Evolutionary conservation across 305 asterid genomes (phyloP), one percentile per base, ranked within the genome.

Genomic region (Monarda citriodora): DNA sequence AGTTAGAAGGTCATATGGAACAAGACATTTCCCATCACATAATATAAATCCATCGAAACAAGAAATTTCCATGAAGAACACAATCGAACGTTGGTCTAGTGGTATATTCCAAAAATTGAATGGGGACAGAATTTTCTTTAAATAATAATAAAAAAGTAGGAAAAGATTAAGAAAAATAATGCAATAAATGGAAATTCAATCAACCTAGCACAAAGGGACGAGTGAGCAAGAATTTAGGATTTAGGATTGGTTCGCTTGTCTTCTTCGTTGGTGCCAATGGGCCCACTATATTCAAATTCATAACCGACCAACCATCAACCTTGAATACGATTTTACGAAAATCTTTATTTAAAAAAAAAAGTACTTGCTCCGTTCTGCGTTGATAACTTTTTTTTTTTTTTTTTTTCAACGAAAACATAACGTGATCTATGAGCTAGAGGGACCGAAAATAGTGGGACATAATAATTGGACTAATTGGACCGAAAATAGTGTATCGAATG

Each of bases 161-260:
- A 50, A 25, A 37, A 17, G 57, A 29, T 17, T 31, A 36, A 51
- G 4, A 10, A 14, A 26, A 52, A 7, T 25, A 59, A 41, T 25
- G 44, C 41, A 20, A 34, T 58, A 59, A 18, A 56, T 53, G 53
- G 60, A 72, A 69, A 69, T 82, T 53, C 94, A 73, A 68, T 63
- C 79, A 78, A 66, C 74, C 75, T 76, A 58, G 82, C 87, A 76
- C 64, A 70, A 80, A 64, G 17, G 66, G 80, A 70, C 90, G 72
- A 80, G 23, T 14, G 34, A 64, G 25, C 32, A 65, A 72, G 69
- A 71, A 80, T 70, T 69, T 71, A 52, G 77, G 73, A 68, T 61
- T 75, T 64, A n/a, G 65, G 63, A 68, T 61, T 46, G 53, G 57
- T 56, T 55, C 13, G 10, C 56, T 74, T 73, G 73, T 74, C 73